phyloP scores from a whole-genome alignment of 1,284 basidiomycete genomes.

The Sporisorium exsertum region DNA sequence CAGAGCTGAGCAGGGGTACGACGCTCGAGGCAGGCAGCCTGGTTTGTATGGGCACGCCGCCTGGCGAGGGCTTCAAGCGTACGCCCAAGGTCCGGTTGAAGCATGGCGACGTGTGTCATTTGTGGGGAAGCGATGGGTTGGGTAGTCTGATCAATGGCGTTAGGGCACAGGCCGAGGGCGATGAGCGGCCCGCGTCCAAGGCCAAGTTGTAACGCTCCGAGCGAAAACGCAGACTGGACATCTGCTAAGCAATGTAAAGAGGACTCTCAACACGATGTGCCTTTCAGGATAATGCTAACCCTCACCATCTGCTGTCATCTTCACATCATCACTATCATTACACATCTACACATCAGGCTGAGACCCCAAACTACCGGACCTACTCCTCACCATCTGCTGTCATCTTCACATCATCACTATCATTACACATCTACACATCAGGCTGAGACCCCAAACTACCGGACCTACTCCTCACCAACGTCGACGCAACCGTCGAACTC shows the following conservation, averaged over 20 bases:
- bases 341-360: slow-evolving; percentile 5
- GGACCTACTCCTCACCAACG: slow-evolving; percentile 83
- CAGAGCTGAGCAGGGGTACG: slow-evolving; percentile 73
- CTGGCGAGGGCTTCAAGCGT: slow-evolving; percentile 79
- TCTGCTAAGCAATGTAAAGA: no score
- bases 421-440: slow-evolving; percentile 7
- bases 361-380: neutral
- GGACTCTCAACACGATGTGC: no score
- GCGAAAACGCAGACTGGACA: no score
- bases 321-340: slow-evolving; percentile 8
- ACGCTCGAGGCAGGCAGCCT: slow-evolving; percentile 84
- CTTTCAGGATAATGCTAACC: no score
- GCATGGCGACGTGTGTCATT: slow-evolving; percentile 78
- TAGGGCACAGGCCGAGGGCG: slow-evolving; percentile 5
- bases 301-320: neutral
- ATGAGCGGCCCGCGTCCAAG: slow-evolving; percentile 20
- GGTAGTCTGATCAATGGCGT: slow-evolving; percentile 42
- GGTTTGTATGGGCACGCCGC: slow-evolving; percentile 75
- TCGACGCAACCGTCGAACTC: neutral
- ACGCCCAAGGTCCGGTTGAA: slow-evolving; percentile 79
- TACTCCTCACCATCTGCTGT: neutral
- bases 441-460: slow-evolving; percentile 72
- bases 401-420: slow-evolving; percentile 1
- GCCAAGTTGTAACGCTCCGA: slow-evolving; percentile 31
- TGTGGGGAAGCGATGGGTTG: slow-evolving; percentile 34